A percentile compares a stretch with the other conserved stretches of the same genome.
phyloP scores from a whole-genome alignment of 73 alveolate species.

The Tetrahymena malaccensis region DNA sequence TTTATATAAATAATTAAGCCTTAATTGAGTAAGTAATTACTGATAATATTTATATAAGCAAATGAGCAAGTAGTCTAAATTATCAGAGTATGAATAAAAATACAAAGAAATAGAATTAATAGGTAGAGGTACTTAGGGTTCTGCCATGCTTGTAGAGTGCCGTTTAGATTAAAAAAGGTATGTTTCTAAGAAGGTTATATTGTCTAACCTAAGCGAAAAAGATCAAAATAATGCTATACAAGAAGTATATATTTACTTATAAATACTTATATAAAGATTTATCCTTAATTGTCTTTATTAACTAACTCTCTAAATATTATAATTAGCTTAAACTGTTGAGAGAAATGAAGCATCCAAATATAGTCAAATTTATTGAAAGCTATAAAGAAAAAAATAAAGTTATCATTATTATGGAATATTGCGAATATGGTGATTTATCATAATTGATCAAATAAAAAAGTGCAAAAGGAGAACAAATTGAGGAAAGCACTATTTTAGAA shows the following conservation, averaged over 20 bases:
- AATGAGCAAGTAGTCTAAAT: neutral
- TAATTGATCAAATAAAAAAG: conserved; percentile 3
- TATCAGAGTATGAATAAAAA: neutral
- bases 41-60: neutral
- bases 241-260: too few species aligned
- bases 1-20: neutral
- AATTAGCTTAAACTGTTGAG: conserved; percentile 45
- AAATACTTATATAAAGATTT: too few species aligned
- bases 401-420: conserved; percentile 81
- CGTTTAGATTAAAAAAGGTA: conserved; percentile 29
- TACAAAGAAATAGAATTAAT: conserved; percentile 35
- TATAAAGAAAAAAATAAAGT: conserved; percentile 65
- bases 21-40: neutral
- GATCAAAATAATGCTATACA: conserved; percentile 57
- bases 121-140: conserved; percentile 67
- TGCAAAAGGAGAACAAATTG: conserved; percentile 22
- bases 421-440: conserved; percentile 46
- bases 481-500: conserved; percentile 66
- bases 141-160: conserved; percentile 51
- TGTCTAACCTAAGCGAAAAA: conserved; percentile 48
- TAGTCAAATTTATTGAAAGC: conserved; percentile 82
- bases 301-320: neutral
- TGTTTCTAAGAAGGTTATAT: conserved; percentile 68
- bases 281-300: neutral
- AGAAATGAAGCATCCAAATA: conserved; percentile 77